Evolutionary conservation across 441 rosid genomes (phyloP).

Genomic region (Gossypium schwendimanii): DNA sequence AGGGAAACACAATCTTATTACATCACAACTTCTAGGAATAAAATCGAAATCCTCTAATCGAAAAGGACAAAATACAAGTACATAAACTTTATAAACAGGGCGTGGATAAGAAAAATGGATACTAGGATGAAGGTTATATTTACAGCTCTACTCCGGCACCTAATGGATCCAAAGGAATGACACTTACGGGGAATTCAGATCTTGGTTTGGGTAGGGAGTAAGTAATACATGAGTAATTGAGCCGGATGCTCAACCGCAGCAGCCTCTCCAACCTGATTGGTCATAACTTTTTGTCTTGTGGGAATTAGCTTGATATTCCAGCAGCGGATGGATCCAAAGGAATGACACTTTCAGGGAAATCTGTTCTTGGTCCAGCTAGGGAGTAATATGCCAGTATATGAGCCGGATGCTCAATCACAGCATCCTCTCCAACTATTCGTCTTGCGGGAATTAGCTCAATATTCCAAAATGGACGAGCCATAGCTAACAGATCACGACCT

Average conservation of each 20-base stretch:
- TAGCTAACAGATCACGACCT: constrained; percentile 50
- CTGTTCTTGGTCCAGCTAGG: constrained; percentile 77
- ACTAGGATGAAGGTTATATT: constrained; percentile 11
- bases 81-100: constrained; percentile 26
- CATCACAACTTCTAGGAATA: constrained; percentile 18
- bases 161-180: constrained; percentile 38
- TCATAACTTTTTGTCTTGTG: constrained; percentile 31
- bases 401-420: constrained; percentile 54
- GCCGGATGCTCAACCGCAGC: constrained; percentile 54
- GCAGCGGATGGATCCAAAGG: constrained; percentile 30
- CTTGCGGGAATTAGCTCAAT: constrained; percentile 80
- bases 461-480: constrained; percentile 93
- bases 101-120: background rate
- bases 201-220: constrained; percentile 88
- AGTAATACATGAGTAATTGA: constrained; percentile 81
- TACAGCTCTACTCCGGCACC: constrained; percentile 29
- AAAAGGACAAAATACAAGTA: background rate
- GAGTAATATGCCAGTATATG: constrained; percentile 91
- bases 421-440: constrained; percentile 29
- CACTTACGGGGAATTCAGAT: constrained; percentile 70
- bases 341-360: constrained; percentile 65
- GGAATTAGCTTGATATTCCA: constrained; percentile 95
- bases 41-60: constrained; percentile 17
- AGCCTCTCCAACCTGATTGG: constrained; percentile 29
- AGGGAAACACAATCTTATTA: constrained; percentile 30